phyloP scores from a whole-genome alignment of 805 yeast genomes.

The Komagataella mondaviorum region DNA sequence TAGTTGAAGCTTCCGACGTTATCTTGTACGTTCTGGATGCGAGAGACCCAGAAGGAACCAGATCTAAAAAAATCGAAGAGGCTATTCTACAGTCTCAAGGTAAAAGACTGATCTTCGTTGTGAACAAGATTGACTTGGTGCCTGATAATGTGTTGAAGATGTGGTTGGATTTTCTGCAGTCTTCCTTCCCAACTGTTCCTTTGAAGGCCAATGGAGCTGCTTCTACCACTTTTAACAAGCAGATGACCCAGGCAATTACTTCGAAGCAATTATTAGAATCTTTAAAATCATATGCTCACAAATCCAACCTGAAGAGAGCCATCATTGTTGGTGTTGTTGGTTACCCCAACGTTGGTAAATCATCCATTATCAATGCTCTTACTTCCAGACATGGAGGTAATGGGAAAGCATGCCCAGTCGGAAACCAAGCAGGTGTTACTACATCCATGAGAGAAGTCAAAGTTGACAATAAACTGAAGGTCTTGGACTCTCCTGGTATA shows the following conservation, averaged over 20 bases:
- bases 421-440: constrained; percentile 96
- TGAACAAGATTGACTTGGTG: constrained; percentile 87
- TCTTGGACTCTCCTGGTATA: constrained; percentile 94
- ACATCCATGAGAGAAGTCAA: constrained; percentile 86
- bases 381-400: constrained; percentile 67
- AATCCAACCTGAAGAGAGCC: constrained; percentile 76
- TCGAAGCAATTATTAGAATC: constrained; percentile 66
- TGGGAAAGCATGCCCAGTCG: constrained; percentile 82
- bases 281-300: constrained; percentile 73
- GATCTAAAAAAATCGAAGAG: constrained; percentile 85
- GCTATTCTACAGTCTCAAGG: constrained; percentile 69
- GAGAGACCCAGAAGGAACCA: constrained; percentile 90
- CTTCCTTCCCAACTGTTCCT: constrained; percentile 87
- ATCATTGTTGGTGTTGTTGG: constrained; percentile 93
- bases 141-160: constrained; percentile 74
- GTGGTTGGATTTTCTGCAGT: constrained; percentile 72
- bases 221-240: constrained; percentile 56
- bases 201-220: constrained; percentile 71
- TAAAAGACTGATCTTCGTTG: constrained; percentile 72
- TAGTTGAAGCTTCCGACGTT: constrained; percentile 87
- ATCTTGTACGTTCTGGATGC: constrained; percentile 91
- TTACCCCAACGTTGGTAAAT: constrained; percentile 94
- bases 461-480: constrained; percentile 76
- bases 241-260: constrained; percentile 56
- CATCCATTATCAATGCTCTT: constrained; percentile 84